A percentile compares a stretch with the other conserved stretches of the same genome.
Conservation (phyloP, 352 stramenopile genomes). For the Pythium rhizo-oryzae region DNA sequence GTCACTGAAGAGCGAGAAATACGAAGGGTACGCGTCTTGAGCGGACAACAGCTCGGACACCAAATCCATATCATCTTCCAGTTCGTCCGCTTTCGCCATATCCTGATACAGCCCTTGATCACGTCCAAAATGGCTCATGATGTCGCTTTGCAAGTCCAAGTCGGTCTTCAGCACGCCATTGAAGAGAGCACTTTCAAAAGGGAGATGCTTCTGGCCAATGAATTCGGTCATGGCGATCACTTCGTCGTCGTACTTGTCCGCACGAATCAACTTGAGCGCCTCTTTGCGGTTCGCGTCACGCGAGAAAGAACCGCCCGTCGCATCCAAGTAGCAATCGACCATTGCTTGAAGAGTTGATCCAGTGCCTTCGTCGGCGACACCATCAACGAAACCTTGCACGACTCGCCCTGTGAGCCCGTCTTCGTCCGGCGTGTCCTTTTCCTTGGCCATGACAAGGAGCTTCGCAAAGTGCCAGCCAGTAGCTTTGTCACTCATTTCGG, state of each 20-base stretch:
- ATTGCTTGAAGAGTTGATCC: conserved; percentile 56
- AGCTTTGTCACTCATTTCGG: conserved; percentile 36
- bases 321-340: conserved; percentile 64
- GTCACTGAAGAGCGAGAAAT: conserved; percentile 64
- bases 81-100: conserved; percentile 53
- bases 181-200: conserved; percentile 73
- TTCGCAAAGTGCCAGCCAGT: conserved; percentile 83
- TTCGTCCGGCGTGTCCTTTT: conserved; percentile 46
- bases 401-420: conserved; percentile 28
- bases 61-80: conserved; percentile 68
- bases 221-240: conserved; percentile 78
- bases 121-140: conserved; percentile 78
- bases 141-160: conserved; percentile 65
- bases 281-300: conserved; percentile 49
- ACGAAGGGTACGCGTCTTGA: conserved; percentile 68
- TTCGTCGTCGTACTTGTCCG: conserved; percentile 53
- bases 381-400: conserved; percentile 56
- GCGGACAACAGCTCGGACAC: conserved; percentile 60
- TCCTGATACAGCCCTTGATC: conserved; percentile 82
- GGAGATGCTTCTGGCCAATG: conserved; percentile 81
- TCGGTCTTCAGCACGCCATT: conserved; percentile 84
- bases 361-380: conserved; percentile 46
- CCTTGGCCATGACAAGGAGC: conserved; percentile 64
- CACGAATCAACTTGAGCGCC: conserved; percentile 44
- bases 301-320: conserved; percentile 41